Conservation (phyloP, 73 alveolate species). For the Stentor roeselii region DNA sequence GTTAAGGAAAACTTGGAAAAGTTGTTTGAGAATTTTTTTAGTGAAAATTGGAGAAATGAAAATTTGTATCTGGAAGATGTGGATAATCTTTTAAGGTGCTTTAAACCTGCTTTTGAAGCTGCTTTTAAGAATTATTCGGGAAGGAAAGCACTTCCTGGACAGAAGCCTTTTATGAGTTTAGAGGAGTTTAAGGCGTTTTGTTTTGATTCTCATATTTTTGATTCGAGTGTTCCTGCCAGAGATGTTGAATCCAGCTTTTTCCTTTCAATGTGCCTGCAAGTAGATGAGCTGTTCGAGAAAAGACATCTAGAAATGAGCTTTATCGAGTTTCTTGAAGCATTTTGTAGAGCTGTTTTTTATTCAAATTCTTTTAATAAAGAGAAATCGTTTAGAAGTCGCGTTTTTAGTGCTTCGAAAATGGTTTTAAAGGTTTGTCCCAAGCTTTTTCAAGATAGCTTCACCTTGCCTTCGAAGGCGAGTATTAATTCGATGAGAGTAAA, state of each 20-base stretch:
- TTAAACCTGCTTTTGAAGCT: not conserved
- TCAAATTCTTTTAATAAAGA: no score
- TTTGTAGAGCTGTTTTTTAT: constrained; percentile 26
- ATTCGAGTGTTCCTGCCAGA: not conserved
- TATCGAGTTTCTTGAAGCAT: constrained; percentile 20
- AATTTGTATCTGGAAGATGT: not conserved
- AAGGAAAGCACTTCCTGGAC: not conserved
- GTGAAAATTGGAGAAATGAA: not conserved
- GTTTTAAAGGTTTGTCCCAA: no score
- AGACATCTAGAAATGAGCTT: constrained; percentile 5
- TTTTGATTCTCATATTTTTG: not conserved
- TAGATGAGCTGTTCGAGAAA: not conserved
- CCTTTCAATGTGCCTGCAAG: not conserved
- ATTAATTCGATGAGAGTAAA: no score
- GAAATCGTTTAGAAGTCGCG: no score
- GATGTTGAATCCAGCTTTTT: not conserved
- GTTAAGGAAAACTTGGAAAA: not conserved
- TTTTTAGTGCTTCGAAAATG: no score
- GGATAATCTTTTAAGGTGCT: not conserved
- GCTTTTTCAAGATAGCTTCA: no score
- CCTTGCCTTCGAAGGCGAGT: no score
- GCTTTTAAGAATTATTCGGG: not conserved
- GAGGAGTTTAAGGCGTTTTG: constrained; percentile 1
- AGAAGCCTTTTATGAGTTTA: not conserved
- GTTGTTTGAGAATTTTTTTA: not conserved